Percentiles rank a stretch among this genome's conserved stretches.
These are phyloP conservation scores for Steccherinum ochraceum DNA, from an alignment of 768 basidiomycete genomes.

Conservation along the genomic window DNA sequence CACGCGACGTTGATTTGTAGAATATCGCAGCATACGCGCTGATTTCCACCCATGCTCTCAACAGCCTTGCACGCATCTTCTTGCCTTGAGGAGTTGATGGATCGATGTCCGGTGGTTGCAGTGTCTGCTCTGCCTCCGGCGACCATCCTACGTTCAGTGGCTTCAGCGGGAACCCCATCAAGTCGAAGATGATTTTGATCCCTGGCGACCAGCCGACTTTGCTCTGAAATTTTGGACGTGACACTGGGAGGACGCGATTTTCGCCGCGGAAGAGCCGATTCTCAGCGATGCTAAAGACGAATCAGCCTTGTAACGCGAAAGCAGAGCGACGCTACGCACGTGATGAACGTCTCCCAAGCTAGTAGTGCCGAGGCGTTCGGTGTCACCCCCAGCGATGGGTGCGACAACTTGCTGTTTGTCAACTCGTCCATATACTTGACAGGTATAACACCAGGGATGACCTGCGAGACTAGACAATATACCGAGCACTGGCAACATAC, in stretches of 20 bases:
- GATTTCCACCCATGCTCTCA: constrained; percentile 79
- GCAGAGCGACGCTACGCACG: constrained; percentile 37
- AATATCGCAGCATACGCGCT: constrained; percentile 47
- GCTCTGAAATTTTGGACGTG: constrained; percentile 46
- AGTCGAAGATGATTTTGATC: constrained; percentile 50
- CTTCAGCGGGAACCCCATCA: constrained; percentile 31
- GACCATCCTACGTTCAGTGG: constrained; percentile 1
- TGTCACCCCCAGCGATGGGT: constrained; percentile 51
- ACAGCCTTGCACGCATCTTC: constrained; percentile 51
- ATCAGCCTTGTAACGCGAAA: neutral
- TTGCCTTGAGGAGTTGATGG: constrained; percentile 36
- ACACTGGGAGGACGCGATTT: constrained; percentile 47
- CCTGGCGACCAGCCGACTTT: constrained; percentile 62
- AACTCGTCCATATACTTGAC: constrained; percentile 57
- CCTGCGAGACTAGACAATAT: constrained; percentile 53
- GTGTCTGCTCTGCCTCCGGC: constrained; percentile 33
- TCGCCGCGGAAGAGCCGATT: constrained; percentile 73
- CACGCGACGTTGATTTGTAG: constrained; percentile 11
- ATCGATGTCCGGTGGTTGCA: constrained; percentile 49
- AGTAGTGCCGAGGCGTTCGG: constrained; percentile 48
- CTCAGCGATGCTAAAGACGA: constrained; percentile 55
- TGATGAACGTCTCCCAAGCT: constrained; percentile 60
- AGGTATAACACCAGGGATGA: constrained; percentile 72
- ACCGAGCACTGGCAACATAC: constrained; percentile 81
- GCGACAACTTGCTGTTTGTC: constrained; percentile 49